Conservation (phyloP, 352 stramenopile species). For the Hyphochytrium catenoides region DNA sequence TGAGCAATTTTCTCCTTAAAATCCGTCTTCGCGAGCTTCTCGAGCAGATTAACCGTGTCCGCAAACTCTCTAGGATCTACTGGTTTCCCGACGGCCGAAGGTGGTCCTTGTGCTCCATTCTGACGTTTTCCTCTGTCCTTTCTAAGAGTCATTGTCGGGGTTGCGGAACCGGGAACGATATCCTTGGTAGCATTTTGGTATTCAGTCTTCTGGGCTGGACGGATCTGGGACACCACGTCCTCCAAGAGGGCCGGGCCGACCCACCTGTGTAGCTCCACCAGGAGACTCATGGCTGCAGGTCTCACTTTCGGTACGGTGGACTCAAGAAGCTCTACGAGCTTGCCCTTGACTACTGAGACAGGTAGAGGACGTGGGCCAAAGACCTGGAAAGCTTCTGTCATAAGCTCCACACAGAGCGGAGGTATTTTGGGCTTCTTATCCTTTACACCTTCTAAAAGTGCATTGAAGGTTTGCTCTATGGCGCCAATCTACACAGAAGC, state of each 20-base stretch:
- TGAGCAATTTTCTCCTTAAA: conserved; percentile 40
- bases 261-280: conserved; percentile 55
- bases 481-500: conserved; percentile 42
- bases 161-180: conserved; percentile 26
- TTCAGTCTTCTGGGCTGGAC: conserved; percentile 50
- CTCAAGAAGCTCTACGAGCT: conserved; percentile 36
- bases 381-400: conserved; percentile 37
- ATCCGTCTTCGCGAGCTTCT: conserved; percentile 42
- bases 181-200: conserved; percentile 50
- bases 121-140: conserved; percentile 32
- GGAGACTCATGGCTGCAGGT: conserved; percentile 37
- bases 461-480: conserved; percentile 34
- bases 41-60: conserved; percentile 49
- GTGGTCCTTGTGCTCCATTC: conserved; percentile 1
- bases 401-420: conserved; percentile 28
- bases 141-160: conserved; percentile 32
- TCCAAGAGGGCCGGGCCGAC: conserved; percentile 36
- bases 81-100: conserved; percentile 7
- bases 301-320: conserved; percentile 52
- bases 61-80: conserved; percentile 58
- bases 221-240: conserved; percentile 46
- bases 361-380: conserved; percentile 47
- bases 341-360: conserved; percentile 31
- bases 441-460: conserved; percentile 48
- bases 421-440: conserved; percentile 64